Percentiles rank a stretch among this genome's conserved stretches.
Evolutionary conservation across 2,329 filamentous ascomycete genomes (phyloP).

Genomic region (Pseudocercospora fijiensis): DNA sequence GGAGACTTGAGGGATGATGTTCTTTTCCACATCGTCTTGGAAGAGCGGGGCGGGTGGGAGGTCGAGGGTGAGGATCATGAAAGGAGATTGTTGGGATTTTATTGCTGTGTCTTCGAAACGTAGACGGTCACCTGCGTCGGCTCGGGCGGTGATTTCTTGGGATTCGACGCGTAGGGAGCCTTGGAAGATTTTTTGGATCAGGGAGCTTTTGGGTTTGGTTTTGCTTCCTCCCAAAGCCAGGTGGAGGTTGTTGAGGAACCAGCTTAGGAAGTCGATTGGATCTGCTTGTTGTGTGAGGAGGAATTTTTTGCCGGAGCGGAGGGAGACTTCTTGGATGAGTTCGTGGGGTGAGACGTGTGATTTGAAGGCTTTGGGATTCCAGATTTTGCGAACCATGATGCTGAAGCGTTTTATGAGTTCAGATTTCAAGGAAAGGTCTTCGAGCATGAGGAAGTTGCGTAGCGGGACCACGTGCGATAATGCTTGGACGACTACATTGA

Average conservation of each 20-base stretch:
- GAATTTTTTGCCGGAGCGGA: constrained; percentile 89
- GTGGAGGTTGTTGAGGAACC: constrained; percentile 96
- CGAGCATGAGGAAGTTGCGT: constrained; percentile 87
- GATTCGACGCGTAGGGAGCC: constrained; percentile 89
- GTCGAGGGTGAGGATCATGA: constrained; percentile 90
- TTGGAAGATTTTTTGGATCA: constrained; percentile 91
- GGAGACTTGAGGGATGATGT: constrained; percentile 92
- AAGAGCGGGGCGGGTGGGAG: constrained; percentile 89
- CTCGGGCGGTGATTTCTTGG: constrained; percentile 87
- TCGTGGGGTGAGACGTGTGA: constrained; percentile 96
- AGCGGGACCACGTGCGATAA: constrained; percentile 86
- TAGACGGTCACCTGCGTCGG: constrained; percentile 80
- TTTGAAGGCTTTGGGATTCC: constrained; percentile 96
- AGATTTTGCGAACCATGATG: constrained; percentile 91
- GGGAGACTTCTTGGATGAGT: constrained; percentile 87
- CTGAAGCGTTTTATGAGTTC: constrained; percentile 87
- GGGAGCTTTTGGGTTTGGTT: constrained; percentile 77
- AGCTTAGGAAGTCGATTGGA: constrained; percentile 92
- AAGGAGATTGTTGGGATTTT: constrained; percentile 72
- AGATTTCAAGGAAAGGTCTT: constrained; percentile 70
- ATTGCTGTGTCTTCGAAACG: constrained; percentile 92
- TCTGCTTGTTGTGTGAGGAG: constrained; percentile 88
- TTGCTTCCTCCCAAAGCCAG: constrained; percentile 86
- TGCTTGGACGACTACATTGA: constrained; percentile 91
- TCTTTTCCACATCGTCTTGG: constrained; percentile 89